Base-by-base conservation (phyloP, 345 rosid genomes). In the Eucalyptus cloeziana region DNA sequence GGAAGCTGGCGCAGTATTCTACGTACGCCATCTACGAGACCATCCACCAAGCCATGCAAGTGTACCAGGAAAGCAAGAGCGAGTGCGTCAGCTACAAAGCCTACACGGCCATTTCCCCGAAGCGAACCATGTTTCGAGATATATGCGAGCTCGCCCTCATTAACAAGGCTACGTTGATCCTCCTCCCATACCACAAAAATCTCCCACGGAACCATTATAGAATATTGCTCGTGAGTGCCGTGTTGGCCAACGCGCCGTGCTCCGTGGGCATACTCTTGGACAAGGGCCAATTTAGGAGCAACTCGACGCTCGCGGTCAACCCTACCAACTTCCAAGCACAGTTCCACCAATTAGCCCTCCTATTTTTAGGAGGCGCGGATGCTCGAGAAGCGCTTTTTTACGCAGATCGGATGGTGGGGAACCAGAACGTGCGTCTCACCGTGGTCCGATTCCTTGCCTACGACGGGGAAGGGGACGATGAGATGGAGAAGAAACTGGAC, bases 341-440 rank as follows among this genome's bases (percentile, higher is more conserved):
- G 22, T 90, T 60, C 2, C 90, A 91, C 45, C 90, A 91, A 27
- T 92, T 92, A 8, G 93, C 91, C 1, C 85, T 97, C 86, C 49
- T 96, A 44, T 97, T 97, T 79, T 47, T 94, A 12, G 99, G 98
- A 81, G 99, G 99, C n/a, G 91, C 97, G 12, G 99, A 96, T 69
- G 91, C 93, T 21, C 92, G 99, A 86, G 99, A 97, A 89, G 96
- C 97, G 19, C 90, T 96, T 13, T 93, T 93, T 16, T 91, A 91
- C 19, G 95, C 98, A 1, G 96, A 95, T 7, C 88, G 96, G 64
- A 94, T 95, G 96, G 91, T 86, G 1, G 90, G 37, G 14, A 94
- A 95, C 51, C 94, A 94, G 1, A 90, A 93, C 13, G 94, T 95
- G 43, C 86, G 58, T 4, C 87, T 96, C 24, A 93, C 92, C 1